Evolutionary conservation across 2,329 filamentous ascomycete species (phyloP), one percentile per base, ranked within the genome.

Genomic region (Aureobasidium sp.): DNA sequence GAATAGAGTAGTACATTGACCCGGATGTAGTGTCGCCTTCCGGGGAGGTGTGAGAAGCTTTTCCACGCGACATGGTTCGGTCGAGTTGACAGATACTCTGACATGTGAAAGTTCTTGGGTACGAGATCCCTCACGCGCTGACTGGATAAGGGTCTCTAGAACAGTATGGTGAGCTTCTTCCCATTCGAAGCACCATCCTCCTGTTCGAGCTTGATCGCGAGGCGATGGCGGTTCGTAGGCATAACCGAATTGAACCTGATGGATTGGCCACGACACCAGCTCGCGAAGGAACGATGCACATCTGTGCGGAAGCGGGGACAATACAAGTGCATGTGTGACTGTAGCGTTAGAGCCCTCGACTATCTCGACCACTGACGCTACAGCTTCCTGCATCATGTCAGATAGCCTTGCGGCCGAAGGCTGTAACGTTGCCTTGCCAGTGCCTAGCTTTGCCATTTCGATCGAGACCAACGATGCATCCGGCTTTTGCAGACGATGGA

Each of bases 231-330:
- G 5, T 21, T 47, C 21, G 33, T 58, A 40, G 19, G 37, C 46
- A 57, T 57, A 60, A 40, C 55, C 49, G 35, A 45, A 23, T 38
- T 43, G 49, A 9, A 60, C 23, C 21, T 62, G 47, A 27, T 60
- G 61, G 15, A 58, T 27, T 43, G 21, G 61, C 61, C n/a, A 55
- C 19, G 23, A 42, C 35, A 19, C 64, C 60, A 38, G 62, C 19
- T 38, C 54, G 37, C 46, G 42, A 59, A 55, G 25, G 31, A 53
- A 35, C 9, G 40, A 27, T 27, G 42, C 59, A 38, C 38, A 63
- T 13, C 25, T 57, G 19, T 38, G 46, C 15, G 62, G 47, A 17
- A 61, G 50, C 5, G 66, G 61, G 27, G 66, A 66, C 11, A 67
- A 31, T 6, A 67, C 47, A 31, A 67, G 50, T 23, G 64, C 51